Conservation (phyloP, 2,329 filamentous ascomycete genomes). For the Scytalidium sp. region DNA sequence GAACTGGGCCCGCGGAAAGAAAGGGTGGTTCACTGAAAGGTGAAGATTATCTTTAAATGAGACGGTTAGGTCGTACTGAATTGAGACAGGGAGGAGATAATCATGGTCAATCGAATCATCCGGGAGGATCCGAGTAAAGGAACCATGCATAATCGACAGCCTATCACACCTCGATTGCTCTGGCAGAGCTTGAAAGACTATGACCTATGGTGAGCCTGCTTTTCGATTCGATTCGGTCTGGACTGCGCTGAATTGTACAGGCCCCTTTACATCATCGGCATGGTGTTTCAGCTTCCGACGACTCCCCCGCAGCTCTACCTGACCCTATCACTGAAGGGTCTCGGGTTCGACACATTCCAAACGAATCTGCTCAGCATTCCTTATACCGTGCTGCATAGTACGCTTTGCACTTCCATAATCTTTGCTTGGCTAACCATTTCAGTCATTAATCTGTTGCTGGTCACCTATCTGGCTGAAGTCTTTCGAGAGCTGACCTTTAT, state of each 20-base stretch:
- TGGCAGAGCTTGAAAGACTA: conserved; percentile 46
- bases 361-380: conserved; percentile 60
- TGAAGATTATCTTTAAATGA: background rate
- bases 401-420: too few relatives aligned
- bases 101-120: conserved; percentile 56
- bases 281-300: conserved; percentile 49
- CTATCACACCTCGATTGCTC: conserved; percentile 38
- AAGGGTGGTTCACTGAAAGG: conserved; percentile 58
- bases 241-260: too few relatives aligned
- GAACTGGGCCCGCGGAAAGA: conserved; percentile 54
- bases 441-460: conserved; percentile 22
- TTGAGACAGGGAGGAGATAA: conserved; percentile 48
- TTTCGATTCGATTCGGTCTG: too few relatives aligned
- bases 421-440: too few relatives aligned
- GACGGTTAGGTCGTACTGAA: conserved; percentile 18
- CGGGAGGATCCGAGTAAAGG: conserved; percentile 43
- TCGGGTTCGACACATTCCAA: conserved; percentile 57
- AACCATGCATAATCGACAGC: conserved; percentile 45
- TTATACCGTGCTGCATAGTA: conserved; percentile 44
- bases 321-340: conserved; percentile 50
- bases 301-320: conserved; percentile 48
- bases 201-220: conserved; percentile 40
- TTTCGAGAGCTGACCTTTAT: conserved; percentile 45
- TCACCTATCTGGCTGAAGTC: conserved; percentile 36
- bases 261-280: conserved; percentile 37